Evolutionary conservation across 805 yeast species (phyloP).

Genomic region (Candida ortonii): DNA sequence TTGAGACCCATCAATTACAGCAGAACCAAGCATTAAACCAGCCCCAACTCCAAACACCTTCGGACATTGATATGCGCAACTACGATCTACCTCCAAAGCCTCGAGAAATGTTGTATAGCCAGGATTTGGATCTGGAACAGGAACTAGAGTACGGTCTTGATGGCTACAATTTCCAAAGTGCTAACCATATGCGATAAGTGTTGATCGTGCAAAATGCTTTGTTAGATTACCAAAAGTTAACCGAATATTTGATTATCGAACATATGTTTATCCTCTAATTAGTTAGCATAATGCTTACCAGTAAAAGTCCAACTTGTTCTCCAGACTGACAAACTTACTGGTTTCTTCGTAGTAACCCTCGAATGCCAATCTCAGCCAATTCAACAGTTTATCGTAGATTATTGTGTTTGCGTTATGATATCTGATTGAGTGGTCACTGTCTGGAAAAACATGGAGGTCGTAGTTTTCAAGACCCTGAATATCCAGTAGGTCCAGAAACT

Average conservation of each 20-base stretch:
- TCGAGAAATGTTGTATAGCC: conserved; percentile 42
- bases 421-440: conserved; percentile 69
- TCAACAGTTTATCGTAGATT: conserved; percentile 62
- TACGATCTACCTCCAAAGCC: conserved; percentile 63
- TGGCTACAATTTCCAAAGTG: conserved; percentile 34
- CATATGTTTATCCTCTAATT: no score
- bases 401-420: conserved; percentile 72
- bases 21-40: conserved; percentile 22
- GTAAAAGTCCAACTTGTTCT: conserved; percentile 20
- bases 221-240: neutral
- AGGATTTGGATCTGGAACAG: conserved; percentile 50
- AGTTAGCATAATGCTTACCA: conserved; percentile 12
- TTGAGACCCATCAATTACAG: no score
- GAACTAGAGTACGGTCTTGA: conserved; percentile 70
- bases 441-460: conserved; percentile 78
- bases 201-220: neutral
- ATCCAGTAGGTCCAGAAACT: conserved; percentile 73
- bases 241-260: no score
- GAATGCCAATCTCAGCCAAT: conserved; percentile 66
- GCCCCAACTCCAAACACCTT: conserved; percentile 43
- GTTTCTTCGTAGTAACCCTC: conserved; percentile 40
- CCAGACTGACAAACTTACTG: conserved; percentile 2
- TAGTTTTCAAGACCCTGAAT: conserved; percentile 76
- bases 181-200: conserved; percentile 4
- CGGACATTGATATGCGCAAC: conserved; percentile 41